phyloP scores from a whole-genome alignment of 192 early-diverging fungal species.

The Coemansia sp. region DNA sequence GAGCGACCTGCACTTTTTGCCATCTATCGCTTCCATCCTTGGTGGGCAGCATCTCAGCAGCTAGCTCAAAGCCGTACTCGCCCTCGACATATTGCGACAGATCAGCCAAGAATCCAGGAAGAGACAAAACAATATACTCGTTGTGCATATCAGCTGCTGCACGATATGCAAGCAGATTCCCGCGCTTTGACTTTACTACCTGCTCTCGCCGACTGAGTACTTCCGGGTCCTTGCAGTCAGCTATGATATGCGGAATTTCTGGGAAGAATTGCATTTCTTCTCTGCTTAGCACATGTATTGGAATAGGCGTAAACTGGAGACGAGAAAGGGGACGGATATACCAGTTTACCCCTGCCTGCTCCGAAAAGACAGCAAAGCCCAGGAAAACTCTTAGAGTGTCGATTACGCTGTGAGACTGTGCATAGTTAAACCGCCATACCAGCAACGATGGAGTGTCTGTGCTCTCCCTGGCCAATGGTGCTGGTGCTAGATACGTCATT shows the following conservation, averaged over 20 bases:
- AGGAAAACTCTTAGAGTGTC: conserved; percentile 27
- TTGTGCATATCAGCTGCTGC: conserved; percentile 19
- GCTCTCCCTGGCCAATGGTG: background rate
- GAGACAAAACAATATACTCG: conserved; percentile 23
- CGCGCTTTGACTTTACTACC: conserved; percentile 24
- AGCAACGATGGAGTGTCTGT: conserved; percentile 3
- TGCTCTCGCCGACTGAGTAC: conserved; percentile 8
- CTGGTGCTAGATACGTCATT: conserved; percentile 49
- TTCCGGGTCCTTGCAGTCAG: conserved; percentile 2
- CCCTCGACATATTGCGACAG: conserved; percentile 34
- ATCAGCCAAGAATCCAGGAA: conserved; percentile 32
- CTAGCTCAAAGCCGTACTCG: conserved; percentile 53
- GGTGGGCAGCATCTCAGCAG: conserved; percentile 20
- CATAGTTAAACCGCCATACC: conserved; percentile 53
- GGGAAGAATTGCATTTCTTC: conserved; percentile 32
- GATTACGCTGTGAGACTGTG: conserved; percentile 23
- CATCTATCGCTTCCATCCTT: conserved; percentile 25
- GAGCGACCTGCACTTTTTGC: conserved; percentile 55
- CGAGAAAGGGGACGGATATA: conserved; percentile 44
- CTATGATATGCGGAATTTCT: conserved; percentile 17
- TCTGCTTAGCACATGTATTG: conserved; percentile 16
- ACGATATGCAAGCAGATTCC: conserved; percentile 30
- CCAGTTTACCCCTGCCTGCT: conserved; percentile 35
- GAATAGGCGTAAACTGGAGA: conserved; percentile 18
- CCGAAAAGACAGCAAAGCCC: conserved; percentile 29